phyloP scores from a whole-genome alignment of 78 protist species.

The Trichosphaerium sp. region DNA sequence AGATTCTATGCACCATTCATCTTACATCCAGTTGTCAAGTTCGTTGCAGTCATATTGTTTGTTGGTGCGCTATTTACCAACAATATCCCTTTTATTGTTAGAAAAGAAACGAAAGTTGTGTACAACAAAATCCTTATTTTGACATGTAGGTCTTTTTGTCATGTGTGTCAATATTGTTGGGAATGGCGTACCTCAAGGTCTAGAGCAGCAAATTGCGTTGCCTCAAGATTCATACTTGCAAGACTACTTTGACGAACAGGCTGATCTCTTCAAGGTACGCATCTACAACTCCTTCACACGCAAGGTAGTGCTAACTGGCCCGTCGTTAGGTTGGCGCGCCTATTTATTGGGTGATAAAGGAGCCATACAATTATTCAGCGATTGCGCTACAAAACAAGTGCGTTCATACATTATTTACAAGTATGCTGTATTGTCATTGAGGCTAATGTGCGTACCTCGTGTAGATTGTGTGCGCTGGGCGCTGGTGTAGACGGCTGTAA shows the following conservation, averaged over 20 bases:
- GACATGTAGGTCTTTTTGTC: not conserved
- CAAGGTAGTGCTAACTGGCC: no score
- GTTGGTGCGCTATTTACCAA: constrained; percentile 4
- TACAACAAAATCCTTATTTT: no score
- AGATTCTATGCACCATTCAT: constrained; percentile 26
- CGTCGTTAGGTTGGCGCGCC: constrained; percentile 69
- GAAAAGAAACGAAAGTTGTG: no score
- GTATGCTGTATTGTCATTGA: not conserved
- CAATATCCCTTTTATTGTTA: constrained; percentile 2
- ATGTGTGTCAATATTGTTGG: not conserved
- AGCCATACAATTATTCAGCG: constrained; percentile 2
- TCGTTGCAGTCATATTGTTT: constrained; percentile 2
- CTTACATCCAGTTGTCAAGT: constrained; percentile 13
- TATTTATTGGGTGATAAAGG: constrained; percentile 47
- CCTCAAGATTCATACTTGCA: constrained; percentile 54
- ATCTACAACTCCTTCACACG: no score
- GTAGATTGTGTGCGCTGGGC: no score
- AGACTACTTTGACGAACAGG: constrained; percentile 25
- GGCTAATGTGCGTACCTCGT: not conserved
- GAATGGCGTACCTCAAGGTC: constrained; percentile 31
- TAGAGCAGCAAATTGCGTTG: constrained; percentile 54
- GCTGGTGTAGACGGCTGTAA: no score
- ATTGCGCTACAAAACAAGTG: not conserved
- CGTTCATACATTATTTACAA: not conserved
- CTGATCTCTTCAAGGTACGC: constrained; percentile 4